Conservation (phyloP, 1,284 basidiomycete species). For the Ustilago shanxiensis region DNA sequence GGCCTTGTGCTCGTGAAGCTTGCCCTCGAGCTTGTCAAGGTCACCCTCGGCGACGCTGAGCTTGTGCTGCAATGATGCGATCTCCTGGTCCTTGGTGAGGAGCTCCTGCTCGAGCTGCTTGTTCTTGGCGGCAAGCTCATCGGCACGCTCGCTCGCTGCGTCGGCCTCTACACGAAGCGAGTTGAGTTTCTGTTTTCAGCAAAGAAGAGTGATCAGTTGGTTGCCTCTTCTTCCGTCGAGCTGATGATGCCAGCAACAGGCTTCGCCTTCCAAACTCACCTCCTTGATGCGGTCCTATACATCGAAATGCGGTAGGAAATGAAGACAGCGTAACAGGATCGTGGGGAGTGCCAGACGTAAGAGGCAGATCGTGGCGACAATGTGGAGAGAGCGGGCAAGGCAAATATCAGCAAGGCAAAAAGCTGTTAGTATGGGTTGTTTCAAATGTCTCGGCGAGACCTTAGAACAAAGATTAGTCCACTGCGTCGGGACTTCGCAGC, state of each 20-base stretch:
- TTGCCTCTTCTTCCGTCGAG: background rate
- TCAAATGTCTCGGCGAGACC: background rate
- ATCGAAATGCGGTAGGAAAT: background rate
- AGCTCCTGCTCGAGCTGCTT: slow-evolving; percentile 79
- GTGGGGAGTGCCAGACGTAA: background rate
- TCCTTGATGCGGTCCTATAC: slow-evolving; percentile 75
- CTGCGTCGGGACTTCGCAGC: background rate
- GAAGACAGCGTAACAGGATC: background rate
- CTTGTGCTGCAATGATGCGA: slow-evolving; percentile 84
- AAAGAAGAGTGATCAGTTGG: background rate
- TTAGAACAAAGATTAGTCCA: background rate
- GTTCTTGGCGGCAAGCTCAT: slow-evolving; percentile 66
- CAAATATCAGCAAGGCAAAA: background rate
- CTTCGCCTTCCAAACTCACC: slow-evolving; percentile 64
- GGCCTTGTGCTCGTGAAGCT: slow-evolving; percentile 80
- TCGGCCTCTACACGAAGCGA: slow-evolving; percentile 88
- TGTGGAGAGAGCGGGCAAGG: background rate
- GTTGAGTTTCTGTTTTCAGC: slow-evolving; percentile 73
- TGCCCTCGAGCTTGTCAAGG: slow-evolving; percentile 82
- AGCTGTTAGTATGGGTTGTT: background rate
- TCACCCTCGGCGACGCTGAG: slow-evolving; percentile 79
- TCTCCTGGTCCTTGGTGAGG: slow-evolving; percentile 88
- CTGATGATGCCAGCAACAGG: background rate
- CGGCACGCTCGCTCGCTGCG: slow-evolving; percentile 73
- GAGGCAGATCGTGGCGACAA: background rate